Conservation (phyloP, 2,329 filamentous ascomycete genomes). For the Colletotrichum sublineola region DNA sequence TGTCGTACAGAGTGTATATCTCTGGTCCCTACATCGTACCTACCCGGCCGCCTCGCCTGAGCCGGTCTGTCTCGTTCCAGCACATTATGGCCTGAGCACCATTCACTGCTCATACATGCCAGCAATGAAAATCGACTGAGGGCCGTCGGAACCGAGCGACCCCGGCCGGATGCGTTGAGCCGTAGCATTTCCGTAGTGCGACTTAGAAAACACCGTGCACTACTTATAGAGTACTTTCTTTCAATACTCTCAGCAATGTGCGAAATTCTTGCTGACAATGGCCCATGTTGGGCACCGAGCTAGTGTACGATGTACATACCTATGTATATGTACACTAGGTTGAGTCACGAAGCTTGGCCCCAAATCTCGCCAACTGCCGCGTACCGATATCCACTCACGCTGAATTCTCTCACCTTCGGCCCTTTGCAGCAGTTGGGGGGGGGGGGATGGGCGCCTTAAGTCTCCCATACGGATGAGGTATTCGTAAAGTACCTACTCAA, state of each 20-base stretch:
- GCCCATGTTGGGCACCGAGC: constrained; percentile 39
- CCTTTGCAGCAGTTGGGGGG: constrained; percentile 35
- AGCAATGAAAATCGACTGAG: constrained; percentile 26
- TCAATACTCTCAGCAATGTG: neutral
- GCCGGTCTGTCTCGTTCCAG: constrained; percentile 21
- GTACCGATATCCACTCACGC: constrained; percentile 27
- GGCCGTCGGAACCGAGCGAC: constrained; percentile 25
- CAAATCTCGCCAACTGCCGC: constrained; percentile 38
- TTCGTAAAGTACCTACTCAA: no score
- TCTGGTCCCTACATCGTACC: neutral
- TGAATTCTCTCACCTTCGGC: constrained; percentile 40
- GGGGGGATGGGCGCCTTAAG: constrained; percentile 19
- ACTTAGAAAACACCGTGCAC: neutral
- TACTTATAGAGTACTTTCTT: neutral
- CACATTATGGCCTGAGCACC: constrained; percentile 37
- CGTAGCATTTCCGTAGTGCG: constrained; percentile 11
- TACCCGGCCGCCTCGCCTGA: constrained; percentile 23
- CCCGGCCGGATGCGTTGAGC: constrained; percentile 14
- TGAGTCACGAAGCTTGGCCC: constrained; percentile 36
- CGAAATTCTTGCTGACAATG: constrained; percentile 20
- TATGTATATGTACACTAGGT: neutral
- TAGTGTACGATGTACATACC: neutral
- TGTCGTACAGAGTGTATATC: neutral
- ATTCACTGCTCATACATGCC: constrained; percentile 22
- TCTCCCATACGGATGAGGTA: constrained; percentile 9